Base-by-base conservation (phyloP, 2,329 filamentous ascomycete species). In the Venturia effusa region DNA sequence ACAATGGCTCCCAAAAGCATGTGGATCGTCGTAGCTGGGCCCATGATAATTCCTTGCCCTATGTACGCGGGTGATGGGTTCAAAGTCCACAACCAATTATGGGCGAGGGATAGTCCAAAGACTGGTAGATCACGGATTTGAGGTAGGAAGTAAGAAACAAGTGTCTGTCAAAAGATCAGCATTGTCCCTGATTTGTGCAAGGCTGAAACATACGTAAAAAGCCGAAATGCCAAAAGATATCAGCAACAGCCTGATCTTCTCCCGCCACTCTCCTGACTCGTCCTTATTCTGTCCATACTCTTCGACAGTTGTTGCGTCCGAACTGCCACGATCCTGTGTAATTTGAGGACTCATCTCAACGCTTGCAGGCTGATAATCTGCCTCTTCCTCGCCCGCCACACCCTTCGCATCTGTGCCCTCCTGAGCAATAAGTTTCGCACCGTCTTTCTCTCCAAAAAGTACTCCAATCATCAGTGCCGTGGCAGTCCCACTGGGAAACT, bases 21-120 rank as follows among this genome's bases (percentile, higher is more conserved):
- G 69, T 97, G 93, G 62, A 96, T 81, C 3, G 93, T 97, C 0
- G 94, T 99, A 45, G 91, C 88, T 4, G 93, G 90, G 0, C 94
- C 94, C 94, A 99, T 99, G 71, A 99, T 97, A 67, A 99, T 95
- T 13, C 94, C 94, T 76, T 99, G 94, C 0, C 94, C 94, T 32
- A 97, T 86, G 73, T 99, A 99, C 2, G 94, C 94, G n/a, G 96
- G 88, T 57, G 92, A 97, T 0, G 94, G 94, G 68, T 99, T 99
- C 7, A 99, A 79, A 0, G 90, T 94, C 94, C 94, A 99, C 0
- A 97, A 83, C 93, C 93, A 99, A 1, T 84, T 84, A 0, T 83
- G 77, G 0, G 92, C 92, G 7, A 95, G 83, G 1, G 83, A 76
- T 0, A 82, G 77, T 0, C 94, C 94, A 68, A 97, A 90, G 32